phyloP scores from a whole-genome alignment of 805 yeast genomes.

The Kuraishia molischiana region DNA sequence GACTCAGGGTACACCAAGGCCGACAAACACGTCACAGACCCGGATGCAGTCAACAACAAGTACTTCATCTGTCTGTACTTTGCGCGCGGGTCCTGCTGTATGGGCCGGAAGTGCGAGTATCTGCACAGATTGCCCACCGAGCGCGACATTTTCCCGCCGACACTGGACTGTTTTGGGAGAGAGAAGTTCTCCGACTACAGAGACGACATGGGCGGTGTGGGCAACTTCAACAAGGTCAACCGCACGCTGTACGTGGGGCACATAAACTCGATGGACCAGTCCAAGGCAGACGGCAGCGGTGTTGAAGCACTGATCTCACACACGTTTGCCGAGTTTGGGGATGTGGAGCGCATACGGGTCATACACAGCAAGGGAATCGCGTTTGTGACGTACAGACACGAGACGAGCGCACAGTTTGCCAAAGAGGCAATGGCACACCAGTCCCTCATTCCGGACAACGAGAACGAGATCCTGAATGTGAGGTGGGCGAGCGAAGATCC shows the following conservation, averaged over 20 bases:
- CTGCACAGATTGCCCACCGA: constrained; percentile 68
- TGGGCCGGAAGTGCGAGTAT: constrained; percentile 69
- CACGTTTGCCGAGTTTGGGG: constrained; percentile 70
- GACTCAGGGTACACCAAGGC: constrained; percentile 79
- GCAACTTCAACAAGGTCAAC: constrained; percentile 63
- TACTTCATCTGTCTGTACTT: constrained; percentile 68
- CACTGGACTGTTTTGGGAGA: constrained; percentile 88
- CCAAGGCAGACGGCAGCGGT: constrained; percentile 11
- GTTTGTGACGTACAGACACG: constrained; percentile 62
- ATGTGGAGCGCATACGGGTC: constrained; percentile 55
- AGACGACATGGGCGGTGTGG: constrained; percentile 94
- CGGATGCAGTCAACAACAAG: constrained; percentile 16
- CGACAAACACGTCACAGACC: constrained; percentile 27
- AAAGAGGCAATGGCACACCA: constrained; percentile 92
- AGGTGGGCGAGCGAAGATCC: constrained; percentile 93
- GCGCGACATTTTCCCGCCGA: constrained; percentile 46
- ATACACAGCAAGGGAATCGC: constrained; percentile 60
- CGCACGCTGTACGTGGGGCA: constrained; percentile 68
- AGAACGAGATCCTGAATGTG: constrained; percentile 55
- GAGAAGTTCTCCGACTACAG: constrained; percentile 73
- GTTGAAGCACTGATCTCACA: constrained; percentile 30
- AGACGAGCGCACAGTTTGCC: constrained; percentile 83
- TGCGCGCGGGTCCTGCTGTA: constrained; percentile 80
- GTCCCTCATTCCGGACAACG: constrained; percentile 36
- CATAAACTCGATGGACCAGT: constrained; percentile 30